A percentile compares a stretch with the other conserved stretches of the same genome.
Evolutionary conservation across 345 rosid species (phyloP).

Genomic region (Firmiana major): DNA sequence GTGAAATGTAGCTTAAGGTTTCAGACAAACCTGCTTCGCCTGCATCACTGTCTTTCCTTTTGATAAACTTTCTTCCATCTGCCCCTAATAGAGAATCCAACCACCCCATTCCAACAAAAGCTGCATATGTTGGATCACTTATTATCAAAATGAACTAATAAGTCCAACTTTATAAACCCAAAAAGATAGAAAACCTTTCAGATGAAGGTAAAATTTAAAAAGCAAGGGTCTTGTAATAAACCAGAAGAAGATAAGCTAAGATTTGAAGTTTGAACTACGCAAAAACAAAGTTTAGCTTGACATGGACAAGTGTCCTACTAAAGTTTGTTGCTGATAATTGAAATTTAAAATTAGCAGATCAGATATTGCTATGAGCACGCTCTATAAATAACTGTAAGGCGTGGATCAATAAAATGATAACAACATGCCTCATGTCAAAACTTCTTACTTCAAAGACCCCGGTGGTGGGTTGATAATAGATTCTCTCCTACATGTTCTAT

Average conservation of each 20-base stretch:
- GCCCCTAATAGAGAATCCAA: slow-evolving; percentile 41
- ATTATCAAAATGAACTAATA: slow-evolving; percentile 4
- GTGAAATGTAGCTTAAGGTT: neutral
- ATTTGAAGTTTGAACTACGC: neutral
- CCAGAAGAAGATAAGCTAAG: neutral
- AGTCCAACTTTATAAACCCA: neutral
- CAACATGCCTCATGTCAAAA: slow-evolving; percentile 10
- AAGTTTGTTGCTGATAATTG: slow-evolving; percentile 1
- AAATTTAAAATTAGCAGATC: neutral
- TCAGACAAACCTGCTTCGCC: slow-evolving; percentile 73
- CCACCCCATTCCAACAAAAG: slow-evolving; percentile 35
- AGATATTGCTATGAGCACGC: neutral
- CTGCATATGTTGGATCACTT: slow-evolving; percentile 5
- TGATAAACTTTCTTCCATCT: slow-evolving; percentile 55
- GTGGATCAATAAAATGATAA: neutral
- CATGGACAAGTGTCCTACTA: neutral
- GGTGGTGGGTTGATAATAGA: neutral
- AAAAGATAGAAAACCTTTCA: neutral
- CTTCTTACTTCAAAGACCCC: neutral
- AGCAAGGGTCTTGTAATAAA: neutral
- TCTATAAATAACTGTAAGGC: too few species aligned
- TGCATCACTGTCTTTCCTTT: slow-evolving; percentile 94
- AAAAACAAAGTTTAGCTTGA: neutral
- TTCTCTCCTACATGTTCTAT: neutral
- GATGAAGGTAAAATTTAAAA: neutral